Percentiles rank a stretch among this genome's conserved stretches.
Conservation (phyloP, 1,139 yeast species). For the Blastobotrys proliferans region DNA sequence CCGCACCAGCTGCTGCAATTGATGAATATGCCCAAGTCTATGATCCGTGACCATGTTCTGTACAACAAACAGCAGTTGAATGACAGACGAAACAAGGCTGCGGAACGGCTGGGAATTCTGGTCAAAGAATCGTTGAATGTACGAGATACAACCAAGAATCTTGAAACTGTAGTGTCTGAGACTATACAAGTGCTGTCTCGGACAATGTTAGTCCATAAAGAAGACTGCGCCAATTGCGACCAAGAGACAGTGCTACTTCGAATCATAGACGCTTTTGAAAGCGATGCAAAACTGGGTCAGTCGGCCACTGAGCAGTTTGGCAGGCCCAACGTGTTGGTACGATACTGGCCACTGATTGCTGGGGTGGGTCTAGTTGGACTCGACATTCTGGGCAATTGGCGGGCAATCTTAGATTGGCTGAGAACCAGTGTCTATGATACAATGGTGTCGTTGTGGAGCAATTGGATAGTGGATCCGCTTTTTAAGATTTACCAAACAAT, state of each 20-base stretch:
- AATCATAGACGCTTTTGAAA: constrained; percentile 6
- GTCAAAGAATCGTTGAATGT: background rate
- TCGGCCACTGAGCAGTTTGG: background rate
- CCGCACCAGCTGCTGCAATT: constrained; percentile 1
- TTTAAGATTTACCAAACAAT: constrained; percentile 70
- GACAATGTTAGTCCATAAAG: constrained; percentile 8
- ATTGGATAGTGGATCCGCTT: constrained; percentile 84
- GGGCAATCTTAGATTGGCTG: constrained; percentile 53
- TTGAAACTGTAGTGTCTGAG: constrained; percentile 7
- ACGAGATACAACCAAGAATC: background rate
- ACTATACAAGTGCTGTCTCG: constrained; percentile 13
- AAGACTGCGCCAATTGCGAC: background rate
- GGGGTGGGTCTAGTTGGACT: constrained; percentile 31
- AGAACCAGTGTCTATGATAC: constrained; percentile 60
- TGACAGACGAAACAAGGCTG: constrained; percentile 2
- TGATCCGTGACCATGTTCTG: background rate
- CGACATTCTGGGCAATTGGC: constrained; percentile 47
- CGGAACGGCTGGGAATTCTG: constrained; percentile 8
- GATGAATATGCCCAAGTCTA: constrained; percentile 1
- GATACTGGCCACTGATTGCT: constrained; percentile 63
- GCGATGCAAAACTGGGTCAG: background rate
- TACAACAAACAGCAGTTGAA: constrained; percentile 1
- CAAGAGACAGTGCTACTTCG: background rate
- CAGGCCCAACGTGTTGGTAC: constrained; percentile 47
- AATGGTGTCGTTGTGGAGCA: constrained; percentile 58